These are phyloP conservation scores for Endothia cerciana DNA, from an alignment of 2,329 filamentous ascomycete species.

Conservation along the genomic window DNA sequence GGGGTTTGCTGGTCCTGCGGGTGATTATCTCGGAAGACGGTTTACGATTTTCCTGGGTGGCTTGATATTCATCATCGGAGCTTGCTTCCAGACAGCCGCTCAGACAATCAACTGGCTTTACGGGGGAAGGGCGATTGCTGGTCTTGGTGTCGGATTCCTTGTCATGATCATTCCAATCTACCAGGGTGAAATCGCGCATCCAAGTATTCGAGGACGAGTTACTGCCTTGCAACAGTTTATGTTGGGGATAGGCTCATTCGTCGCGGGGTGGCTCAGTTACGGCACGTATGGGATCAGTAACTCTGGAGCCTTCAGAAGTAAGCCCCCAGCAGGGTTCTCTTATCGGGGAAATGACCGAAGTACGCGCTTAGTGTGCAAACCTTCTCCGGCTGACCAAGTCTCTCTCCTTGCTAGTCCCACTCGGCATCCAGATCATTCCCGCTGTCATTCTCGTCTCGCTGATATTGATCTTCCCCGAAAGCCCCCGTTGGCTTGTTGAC, in stretches of 20 bases:
- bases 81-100: conserved; percentile 73
- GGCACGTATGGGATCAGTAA: conserved; percentile 47
- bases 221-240: conserved; percentile 82
- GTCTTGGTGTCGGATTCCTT: conserved; percentile 58
- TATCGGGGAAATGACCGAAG: not conserved
- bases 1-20: conserved; percentile 62
- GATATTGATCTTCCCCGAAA: conserved; percentile 73
- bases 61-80: conserved; percentile 72
- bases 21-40: conserved; percentile 70
- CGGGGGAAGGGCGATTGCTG: conserved; percentile 70
- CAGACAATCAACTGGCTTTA: conserved; percentile 63
- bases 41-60: conserved; percentile 74
- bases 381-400: not conserved
- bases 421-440: conserved; percentile 63
- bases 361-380: not conserved
- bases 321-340: not conserved
- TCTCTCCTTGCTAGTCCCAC: conserved; percentile 32
- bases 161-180: conserved; percentile 62
- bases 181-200: conserved; percentile 79
- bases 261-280: conserved; percentile 75
- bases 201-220: conserved; percentile 74
- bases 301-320: conserved; percentile 37
- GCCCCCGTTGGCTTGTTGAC: conserved; percentile 75
- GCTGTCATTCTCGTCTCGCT: conserved; percentile 66
- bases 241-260: conserved; percentile 74